These are phyloP conservation scores for Actinomortierella wolfii DNA, from an alignment of 371 early-diverging fungal genomes.

Conservation along the genomic window DNA sequence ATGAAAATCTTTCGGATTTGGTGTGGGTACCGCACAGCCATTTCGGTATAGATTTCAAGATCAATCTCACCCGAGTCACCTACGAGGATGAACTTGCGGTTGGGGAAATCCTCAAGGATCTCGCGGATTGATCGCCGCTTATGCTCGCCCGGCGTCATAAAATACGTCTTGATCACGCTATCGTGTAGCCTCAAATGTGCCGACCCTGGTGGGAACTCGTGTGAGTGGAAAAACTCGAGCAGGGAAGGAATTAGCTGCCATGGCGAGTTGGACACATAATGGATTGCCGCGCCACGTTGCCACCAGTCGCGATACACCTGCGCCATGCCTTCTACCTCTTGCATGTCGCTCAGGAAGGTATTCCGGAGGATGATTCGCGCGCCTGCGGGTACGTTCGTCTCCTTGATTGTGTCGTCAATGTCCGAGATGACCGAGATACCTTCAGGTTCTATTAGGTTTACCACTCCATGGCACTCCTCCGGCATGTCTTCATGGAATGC, in stretches of 20 bases:
- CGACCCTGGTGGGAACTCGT: constrained; percentile 81
- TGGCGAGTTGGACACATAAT: constrained; percentile 92
- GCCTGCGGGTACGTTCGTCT: constrained; percentile 70
- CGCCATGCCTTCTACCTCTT: constrained; percentile 51
- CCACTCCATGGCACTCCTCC: constrained; percentile 40
- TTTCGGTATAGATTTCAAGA: constrained; percentile 74
- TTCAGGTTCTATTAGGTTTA: constrained; percentile 54
- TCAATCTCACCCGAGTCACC: constrained; percentile 94
- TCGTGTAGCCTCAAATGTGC: constrained; percentile 72
- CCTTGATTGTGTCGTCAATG: constrained; percentile 70
- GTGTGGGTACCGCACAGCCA: constrained; percentile 64
- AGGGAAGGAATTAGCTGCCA: constrained; percentile 85
- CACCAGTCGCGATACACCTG: constrained; percentile 52
- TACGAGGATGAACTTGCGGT: constrained; percentile 83
- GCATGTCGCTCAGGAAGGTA: constrained; percentile 69
- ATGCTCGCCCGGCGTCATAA: constrained; percentile 51
- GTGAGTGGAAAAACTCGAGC: constrained; percentile 66
- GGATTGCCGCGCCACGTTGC: constrained; percentile 73
- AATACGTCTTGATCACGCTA: constrained; percentile 38
- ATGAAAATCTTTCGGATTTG: constrained; percentile 84
- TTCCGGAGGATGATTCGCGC: constrained; percentile 70
- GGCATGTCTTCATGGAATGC: constrained; percentile 33
- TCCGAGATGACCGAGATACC: constrained; percentile 66
- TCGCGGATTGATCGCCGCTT: constrained; percentile 47
- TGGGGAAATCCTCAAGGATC: constrained; percentile 73